These are phyloP conservation scores for Scalesia atractyloides DNA, from an alignment of 129 eudicot genomes.

Conservation along the genomic window DNA sequence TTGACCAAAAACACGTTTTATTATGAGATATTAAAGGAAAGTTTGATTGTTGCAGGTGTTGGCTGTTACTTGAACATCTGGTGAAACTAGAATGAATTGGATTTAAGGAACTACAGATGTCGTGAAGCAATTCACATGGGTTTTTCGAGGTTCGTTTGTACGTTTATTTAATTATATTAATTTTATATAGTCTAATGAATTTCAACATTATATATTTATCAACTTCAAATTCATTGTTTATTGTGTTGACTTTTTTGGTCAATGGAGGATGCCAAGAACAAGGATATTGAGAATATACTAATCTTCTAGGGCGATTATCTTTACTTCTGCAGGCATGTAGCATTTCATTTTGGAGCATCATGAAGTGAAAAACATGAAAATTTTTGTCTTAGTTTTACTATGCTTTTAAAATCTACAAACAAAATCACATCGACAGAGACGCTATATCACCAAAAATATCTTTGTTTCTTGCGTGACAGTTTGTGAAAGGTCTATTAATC, in stretches of 20 bases:
- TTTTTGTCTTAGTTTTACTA: not conserved
- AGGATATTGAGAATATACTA: not conserved
- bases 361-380: not conserved
- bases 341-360: not conserved
- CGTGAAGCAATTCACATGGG: no score
- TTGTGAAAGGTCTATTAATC: conserved; percentile 65
- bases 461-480: conserved; percentile 90
- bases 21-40: not conserved
- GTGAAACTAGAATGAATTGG: no score
- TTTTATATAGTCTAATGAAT: not conserved
- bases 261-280: not conserved
- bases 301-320: not conserved
- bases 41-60: no score
- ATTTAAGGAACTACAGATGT: no score
- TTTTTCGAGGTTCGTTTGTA: conserved; percentile 50
- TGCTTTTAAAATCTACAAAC: conserved; percentile 30
- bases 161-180: not conserved
- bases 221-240: not conserved
- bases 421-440: conserved; percentile 89
- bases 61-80: no score
- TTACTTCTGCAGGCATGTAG: conserved; percentile 50
- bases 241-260: not conserved
- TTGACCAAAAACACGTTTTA: not conserved
- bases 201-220: not conserved
- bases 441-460: conserved; percentile 57